Conservation (phyloP, 2,329 filamentous ascomycete species). For the Diaporthe vexans region DNA sequence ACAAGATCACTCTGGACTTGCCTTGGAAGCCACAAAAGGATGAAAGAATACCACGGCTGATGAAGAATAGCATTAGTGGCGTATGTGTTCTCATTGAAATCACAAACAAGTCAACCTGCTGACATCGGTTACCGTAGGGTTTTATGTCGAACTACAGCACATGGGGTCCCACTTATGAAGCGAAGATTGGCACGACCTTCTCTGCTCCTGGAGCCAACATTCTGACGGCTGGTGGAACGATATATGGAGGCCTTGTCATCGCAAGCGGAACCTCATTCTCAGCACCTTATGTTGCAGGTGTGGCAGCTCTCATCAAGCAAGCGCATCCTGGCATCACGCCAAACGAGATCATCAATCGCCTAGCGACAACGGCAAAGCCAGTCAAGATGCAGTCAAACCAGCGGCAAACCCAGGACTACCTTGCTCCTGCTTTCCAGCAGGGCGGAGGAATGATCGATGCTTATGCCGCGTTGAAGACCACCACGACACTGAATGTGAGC, state of each 20-base stretch:
- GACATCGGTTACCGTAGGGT: neutral
- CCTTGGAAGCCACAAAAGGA: constrained; percentile 33
- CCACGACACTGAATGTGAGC: constrained; percentile 29
- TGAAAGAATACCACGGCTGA: constrained; percentile 17
- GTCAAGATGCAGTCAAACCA: constrained; percentile 35
- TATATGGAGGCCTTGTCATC: constrained; percentile 24
- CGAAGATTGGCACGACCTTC: constrained; percentile 16
- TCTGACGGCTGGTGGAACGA: constrained; percentile 12
- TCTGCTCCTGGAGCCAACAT: constrained; percentile 24
- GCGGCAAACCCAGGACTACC: constrained; percentile 21
- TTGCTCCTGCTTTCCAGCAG: constrained; percentile 28
- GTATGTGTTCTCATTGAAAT: neutral
- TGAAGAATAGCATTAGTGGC: constrained; percentile 29
- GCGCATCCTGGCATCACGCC: constrained; percentile 24
- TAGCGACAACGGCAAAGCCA: constrained; percentile 33
- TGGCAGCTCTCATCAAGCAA: constrained; percentile 22
- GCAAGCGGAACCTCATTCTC: constrained; percentile 33
- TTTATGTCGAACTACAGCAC: constrained; percentile 32
- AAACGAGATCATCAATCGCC: constrained; percentile 24
- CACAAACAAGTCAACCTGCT: neutral
- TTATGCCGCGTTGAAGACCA: constrained; percentile 23
- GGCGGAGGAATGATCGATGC: constrained; percentile 30
- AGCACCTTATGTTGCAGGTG: constrained; percentile 27
- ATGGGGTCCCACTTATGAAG: constrained; percentile 35
- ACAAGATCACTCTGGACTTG: constrained; percentile 22